These are phyloP conservation scores for Aspergillus quadrilineatus DNA, from an alignment of 2,329 filamentous ascomycete species.

Conservation along the genomic window DNA sequence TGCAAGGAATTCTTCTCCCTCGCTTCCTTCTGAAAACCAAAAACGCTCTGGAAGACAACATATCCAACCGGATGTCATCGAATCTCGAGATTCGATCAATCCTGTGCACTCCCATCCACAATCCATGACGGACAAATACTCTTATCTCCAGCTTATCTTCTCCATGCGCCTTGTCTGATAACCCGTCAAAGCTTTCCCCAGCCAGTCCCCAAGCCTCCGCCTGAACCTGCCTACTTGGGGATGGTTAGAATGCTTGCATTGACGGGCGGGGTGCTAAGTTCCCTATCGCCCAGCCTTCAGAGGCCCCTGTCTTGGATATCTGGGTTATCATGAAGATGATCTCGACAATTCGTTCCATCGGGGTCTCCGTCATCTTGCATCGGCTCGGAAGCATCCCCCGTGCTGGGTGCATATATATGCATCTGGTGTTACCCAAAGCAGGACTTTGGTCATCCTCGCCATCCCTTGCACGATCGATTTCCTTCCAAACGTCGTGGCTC, in stretches of 20 bases:
- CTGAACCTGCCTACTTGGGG: conserved; percentile 28
- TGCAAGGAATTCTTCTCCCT: neutral
- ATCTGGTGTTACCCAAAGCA: conserved; percentile 1
- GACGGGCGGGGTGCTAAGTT: conserved; percentile 6
- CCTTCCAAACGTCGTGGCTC: neutral
- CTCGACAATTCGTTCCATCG: conserved; percentile 7
- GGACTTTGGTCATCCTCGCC: neutral
- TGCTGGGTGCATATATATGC: conserved; percentile 12
- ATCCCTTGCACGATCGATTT: neutral
- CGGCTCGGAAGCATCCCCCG: neutral
- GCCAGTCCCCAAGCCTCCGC: conserved; percentile 18
- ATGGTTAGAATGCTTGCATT: conserved; percentile 17
- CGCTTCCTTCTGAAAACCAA: neutral
- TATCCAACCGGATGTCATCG: no score
- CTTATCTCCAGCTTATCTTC: conserved; percentile 15
- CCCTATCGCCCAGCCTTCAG: neutral
- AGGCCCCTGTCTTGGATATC: conserved; percentile 1
- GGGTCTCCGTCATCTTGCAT: neutral
- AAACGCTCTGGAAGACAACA: no score
- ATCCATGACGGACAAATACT: conserved; percentile 5
- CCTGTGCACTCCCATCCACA: neutral
- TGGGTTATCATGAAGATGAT: conserved; percentile 8
- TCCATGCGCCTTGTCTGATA: neutral
- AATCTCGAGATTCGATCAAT: no score
- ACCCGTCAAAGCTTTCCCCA: conserved; percentile 12